Evolutionary conservation across 495 filamentous ascomycete genomes (phyloP), one percentile per base, ranked within the genome.

Genomic region (Aspergillus egyptiacus): DNA sequence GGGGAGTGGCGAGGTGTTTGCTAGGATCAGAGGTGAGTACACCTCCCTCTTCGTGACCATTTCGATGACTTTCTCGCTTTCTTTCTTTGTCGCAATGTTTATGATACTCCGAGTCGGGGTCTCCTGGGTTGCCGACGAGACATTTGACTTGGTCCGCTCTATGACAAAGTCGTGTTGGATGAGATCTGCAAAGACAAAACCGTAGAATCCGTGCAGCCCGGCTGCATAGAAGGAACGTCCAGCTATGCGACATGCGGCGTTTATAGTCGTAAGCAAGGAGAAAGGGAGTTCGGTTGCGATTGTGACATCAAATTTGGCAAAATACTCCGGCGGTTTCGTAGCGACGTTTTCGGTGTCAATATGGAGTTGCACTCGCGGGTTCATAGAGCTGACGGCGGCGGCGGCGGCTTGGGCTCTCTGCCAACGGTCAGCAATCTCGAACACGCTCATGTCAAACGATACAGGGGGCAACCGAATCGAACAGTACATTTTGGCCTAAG

Each of bases 121-220:
- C 58, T 97, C 93, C 42, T 81, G 79, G 5, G 81, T 58, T 5
- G 65, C 46, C 2, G 93, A 88, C 1, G 75, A 55, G 2, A 84
- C 61, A 54, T 97, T 96, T 19, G 86, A 83, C 53, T 85, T 85
- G 45, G 84, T 78, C 30, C 93, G 83, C 70, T 95, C 83, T 52
- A 96, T 82, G 31, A 93, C 81, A 53, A 87, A 98, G 49, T 89
- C 81, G 62, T 97, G 93, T 36, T 76, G 74, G 58, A 94, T 86
- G 10, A 98, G 74, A 61, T 98, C 93, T 17, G 88, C 84, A 65
- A 98, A 98, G 43, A 95, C 84, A 62, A 87, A 98, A 23, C 94
- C 94, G 66, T 95, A 96, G 59, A 96, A 77, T 19, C 93, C 93
- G 63, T 96, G 89, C 9, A 84, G 79, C 36, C 80, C 83, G 15